Conservation (phyloP, 345 rosid species). For the Populus pruinosa region DNA sequence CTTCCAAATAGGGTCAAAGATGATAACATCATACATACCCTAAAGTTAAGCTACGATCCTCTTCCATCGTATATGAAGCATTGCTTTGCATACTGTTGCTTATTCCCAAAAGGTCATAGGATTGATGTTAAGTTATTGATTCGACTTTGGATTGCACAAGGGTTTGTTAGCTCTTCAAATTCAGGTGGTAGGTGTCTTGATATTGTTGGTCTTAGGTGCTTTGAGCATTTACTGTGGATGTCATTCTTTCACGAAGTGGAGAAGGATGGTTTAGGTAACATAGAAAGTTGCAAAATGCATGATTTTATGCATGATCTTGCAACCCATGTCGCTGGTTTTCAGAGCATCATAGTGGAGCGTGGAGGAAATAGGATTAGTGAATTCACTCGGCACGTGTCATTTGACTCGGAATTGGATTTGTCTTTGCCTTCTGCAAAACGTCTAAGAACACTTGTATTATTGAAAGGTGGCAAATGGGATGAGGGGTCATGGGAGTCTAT, state of each 20-base stretch:
- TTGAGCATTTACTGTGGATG: neutral
- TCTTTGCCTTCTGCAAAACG: neutral
- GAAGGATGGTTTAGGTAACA: neutral
- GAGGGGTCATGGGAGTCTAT: neutral
- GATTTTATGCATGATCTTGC: slow-evolving; percentile 30
- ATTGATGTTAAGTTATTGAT: slow-evolving; percentile 2
- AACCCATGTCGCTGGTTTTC: neutral
- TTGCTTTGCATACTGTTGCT: slow-evolving; percentile 29
- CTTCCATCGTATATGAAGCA: slow-evolving; percentile 27
- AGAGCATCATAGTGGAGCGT: accelerated
- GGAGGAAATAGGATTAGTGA: accelerated
- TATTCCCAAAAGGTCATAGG: slow-evolving; percentile 20
- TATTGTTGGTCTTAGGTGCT: neutral
- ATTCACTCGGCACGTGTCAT: slow-evolving; percentile 1
- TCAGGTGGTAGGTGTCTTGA: neutral
- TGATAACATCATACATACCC: slow-evolving; percentile 1
- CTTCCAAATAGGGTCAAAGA: neutral
- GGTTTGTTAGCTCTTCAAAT: neutral
- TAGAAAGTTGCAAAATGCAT: slow-evolving; percentile 12
- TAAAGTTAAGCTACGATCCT: slow-evolving; percentile 26
- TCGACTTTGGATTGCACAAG: slow-evolving; percentile 27
- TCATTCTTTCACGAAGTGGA: slow-evolving; percentile 21
- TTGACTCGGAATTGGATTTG: neutral
- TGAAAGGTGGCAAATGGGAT: neutral
- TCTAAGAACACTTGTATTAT: neutral